A percentile compares a stretch with the other conserved stretches of the same genome.
These are phyloP conservation scores for Russula lepida DNA, from an alignment of 768 basidiomycete species.

Conservation along the genomic window DNA sequence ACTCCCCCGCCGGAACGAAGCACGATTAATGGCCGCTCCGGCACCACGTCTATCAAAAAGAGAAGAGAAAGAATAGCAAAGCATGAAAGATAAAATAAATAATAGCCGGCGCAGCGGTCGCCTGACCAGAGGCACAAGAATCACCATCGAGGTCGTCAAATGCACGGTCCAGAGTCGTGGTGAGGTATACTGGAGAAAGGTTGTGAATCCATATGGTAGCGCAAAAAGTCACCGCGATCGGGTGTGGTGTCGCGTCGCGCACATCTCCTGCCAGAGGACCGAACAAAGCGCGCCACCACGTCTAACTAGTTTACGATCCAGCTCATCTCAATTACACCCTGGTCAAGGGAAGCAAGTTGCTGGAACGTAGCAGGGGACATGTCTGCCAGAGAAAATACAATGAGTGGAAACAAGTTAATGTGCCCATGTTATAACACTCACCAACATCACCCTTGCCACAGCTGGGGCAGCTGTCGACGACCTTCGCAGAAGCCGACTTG, in stretches of 20 bases:
- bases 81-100: background rate
- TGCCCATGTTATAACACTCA: background rate
- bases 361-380: slow-evolving; percentile 15
- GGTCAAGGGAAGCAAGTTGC: background rate
- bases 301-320: slow-evolving; percentile 2
- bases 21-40: background rate
- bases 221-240: background rate
- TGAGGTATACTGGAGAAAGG: background rate
- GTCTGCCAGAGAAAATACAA: slow-evolving; percentile 2
- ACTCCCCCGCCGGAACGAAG: background rate
- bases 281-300: background rate
- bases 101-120: slow-evolving; percentile 4
- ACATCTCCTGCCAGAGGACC: slow-evolving; percentile 10
- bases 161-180: background rate
- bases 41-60: slow-evolving; percentile 10
- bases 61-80: background rate
- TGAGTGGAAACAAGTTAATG: background rate
- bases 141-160: background rate
- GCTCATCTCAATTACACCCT: background rate
- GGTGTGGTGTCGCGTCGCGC: background rate
- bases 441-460: slow-evolving; percentile 17
- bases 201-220: background rate
- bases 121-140: slow-evolving; percentile 12
- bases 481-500: slow-evolving; percentile 6
- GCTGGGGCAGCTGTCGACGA: slow-evolving; percentile 15